Conservation (phyloP, 2,329 filamentous ascomycete genomes). For the Nigrospora oryzae region DNA sequence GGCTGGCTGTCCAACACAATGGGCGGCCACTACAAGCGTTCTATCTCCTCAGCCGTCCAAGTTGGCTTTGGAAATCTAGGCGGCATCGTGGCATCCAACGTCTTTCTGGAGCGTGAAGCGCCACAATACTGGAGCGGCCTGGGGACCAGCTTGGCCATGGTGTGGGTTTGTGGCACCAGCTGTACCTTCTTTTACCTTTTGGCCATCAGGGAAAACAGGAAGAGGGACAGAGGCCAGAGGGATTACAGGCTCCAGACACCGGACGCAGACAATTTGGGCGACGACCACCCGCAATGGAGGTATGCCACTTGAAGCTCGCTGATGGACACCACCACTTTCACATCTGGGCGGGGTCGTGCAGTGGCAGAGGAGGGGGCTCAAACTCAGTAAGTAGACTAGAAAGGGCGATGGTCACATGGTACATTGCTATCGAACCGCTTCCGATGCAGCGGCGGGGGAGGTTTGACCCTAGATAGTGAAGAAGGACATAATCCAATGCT, state of each 20-base stretch:
- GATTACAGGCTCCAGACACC: conserved; percentile 28
- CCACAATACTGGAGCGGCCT: conserved; percentile 27
- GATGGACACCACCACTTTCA: too few relatives aligned
- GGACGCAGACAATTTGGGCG: conserved; percentile 36
- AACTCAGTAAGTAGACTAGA: too few relatives aligned
- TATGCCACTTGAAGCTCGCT: conserved; percentile 2
- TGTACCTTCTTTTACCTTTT: conserved; percentile 14
- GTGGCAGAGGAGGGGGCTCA: too few relatives aligned
- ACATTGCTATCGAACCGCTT: too few relatives aligned
- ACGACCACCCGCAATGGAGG: conserved; percentile 32
- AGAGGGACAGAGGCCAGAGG: conserved; percentile 35
- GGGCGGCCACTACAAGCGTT: conserved; percentile 42
- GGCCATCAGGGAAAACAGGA: conserved; percentile 33
- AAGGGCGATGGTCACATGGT: too few relatives aligned
- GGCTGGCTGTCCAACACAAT: conserved; percentile 45
- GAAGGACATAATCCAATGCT: too few relatives aligned
- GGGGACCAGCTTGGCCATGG: conserved; percentile 17
- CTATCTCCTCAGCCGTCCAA: conserved; percentile 38
- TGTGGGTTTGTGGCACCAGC: conserved; percentile 26
- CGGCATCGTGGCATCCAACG: conserved; percentile 25
- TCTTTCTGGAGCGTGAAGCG: conserved; percentile 23
- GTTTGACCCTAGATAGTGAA: too few relatives aligned
- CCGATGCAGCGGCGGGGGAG: too few relatives aligned
- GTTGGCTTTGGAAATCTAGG: conserved; percentile 39
- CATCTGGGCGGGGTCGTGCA: too few relatives aligned